Evolutionary conservation across 352 stramenopile genomes (phyloP), one percentile per base, ranked within the genome.

Genomic region (Pythium pyrilobum): DNA sequence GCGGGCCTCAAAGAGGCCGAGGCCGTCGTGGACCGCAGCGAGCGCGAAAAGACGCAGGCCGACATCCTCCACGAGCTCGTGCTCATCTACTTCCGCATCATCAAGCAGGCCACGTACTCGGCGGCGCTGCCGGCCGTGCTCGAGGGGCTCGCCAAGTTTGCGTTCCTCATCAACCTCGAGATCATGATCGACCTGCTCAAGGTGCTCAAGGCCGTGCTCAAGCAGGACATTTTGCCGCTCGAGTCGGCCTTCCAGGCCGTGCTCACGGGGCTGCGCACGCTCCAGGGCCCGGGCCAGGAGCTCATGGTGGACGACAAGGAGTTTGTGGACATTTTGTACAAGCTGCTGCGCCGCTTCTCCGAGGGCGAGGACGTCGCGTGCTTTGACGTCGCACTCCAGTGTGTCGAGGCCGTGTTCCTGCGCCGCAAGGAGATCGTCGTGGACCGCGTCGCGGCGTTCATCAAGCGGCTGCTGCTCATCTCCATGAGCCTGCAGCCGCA

Each of bases 131-230:
- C 93, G 1, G 85, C 87, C 1, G 92, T 97, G 46, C 78, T 98
- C 18, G 81, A 91, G 55, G 96, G 96, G 2, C 76, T 98, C 37
- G 81, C 89, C 36, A 98, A 98, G 61, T 98, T 96, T 77, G 93
- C 92, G 15, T 97, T 98, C 77, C 56, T 99, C 10, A 98, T 99
- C 55, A 98, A 99, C 64, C 75, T 99, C n/a, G 95, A 99, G 69
- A 98, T 97, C 32, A 96, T 99, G 71, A 88, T 97, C 24, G 93
- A 99, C 65, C 63, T 99, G 40, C 75, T 99, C 52, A 96, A 93
- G 55, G 88, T 98, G 34, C 78, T 99, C 24, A 98, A 98, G 67
- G 71, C 88, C 23, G 72, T 98, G 52, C 73, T 98, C 24, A 79
- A 81, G 29, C 70, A 94, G 45, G 81, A 74, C 51, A 72, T 87